Percentiles rank a stretch among this genome's conserved stretches.
These are phyloP conservation scores for Fraxinus xanthoxyloides DNA, from an alignment of 305 asterid genomes.

Conservation along the genomic window DNA sequence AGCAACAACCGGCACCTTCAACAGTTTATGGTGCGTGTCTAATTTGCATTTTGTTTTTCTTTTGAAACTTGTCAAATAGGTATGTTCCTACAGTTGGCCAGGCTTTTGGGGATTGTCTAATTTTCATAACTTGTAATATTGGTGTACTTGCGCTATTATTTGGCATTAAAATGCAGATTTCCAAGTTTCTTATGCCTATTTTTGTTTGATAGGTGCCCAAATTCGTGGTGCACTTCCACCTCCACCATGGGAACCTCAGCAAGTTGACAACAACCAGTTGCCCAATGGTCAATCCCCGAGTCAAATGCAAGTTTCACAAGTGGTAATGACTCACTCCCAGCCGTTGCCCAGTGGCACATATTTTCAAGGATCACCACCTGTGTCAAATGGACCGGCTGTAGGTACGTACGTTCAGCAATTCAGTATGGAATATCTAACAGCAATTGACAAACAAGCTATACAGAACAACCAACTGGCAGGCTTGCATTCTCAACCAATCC, in stretches of 20 bases:
- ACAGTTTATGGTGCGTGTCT: conserved; percentile 67
- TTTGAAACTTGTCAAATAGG: background rate
- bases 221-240: conserved; percentile 64
- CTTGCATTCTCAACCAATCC: conserved; percentile 42
- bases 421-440: conserved; percentile 25
- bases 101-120: conserved; percentile 4
- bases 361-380: conserved; percentile 38
- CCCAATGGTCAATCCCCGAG: conserved; percentile 41
- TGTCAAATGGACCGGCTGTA: conserved; percentile 35
- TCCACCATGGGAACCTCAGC: conserved; percentile 96
- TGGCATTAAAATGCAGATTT: background rate
- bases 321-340: conserved; percentile 24
- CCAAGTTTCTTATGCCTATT: background rate
- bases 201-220: conserved; percentile 48
- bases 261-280: conserved; percentile 40
- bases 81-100: background rate
- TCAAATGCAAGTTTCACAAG: conserved; percentile 42
- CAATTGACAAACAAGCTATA: conserved; percentile 38
- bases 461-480: conserved; percentile 50
- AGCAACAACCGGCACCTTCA: conserved; percentile 71
- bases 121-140: background rate
- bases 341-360: conserved; percentile 42
- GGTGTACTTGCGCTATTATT: background rate
- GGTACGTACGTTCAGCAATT: conserved; percentile 53
- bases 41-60: background rate